A percentile compares a stretch with the other conserved stretches of the same genome.
Conservation (phyloP, 495 filamentous ascomycete genomes). For the Echria macrotheca region DNA sequence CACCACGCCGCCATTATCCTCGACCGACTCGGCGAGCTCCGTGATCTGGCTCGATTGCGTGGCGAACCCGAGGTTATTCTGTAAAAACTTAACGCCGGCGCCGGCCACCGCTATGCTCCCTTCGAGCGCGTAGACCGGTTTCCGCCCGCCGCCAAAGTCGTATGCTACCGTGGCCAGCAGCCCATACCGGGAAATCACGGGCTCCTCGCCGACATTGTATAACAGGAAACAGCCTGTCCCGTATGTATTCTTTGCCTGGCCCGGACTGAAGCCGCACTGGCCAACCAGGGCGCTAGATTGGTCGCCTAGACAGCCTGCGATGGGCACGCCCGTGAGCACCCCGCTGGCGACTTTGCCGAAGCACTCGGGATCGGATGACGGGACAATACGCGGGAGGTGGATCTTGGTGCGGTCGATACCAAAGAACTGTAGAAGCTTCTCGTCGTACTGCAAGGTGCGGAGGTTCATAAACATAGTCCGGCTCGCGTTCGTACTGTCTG, state of each 20-base stretch:
- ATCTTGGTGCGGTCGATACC: constrained; percentile 70
- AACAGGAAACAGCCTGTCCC: constrained; percentile 94
- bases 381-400: constrained; percentile 76
- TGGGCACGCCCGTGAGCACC: constrained; percentile 65
- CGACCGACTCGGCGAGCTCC: constrained; percentile 71
- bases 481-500: constrained; percentile 88
- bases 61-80: constrained; percentile 85
- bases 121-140: constrained; percentile 85
- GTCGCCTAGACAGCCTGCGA: constrained; percentile 85
- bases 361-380: constrained; percentile 70
- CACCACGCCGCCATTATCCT: constrained; percentile 86
- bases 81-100: constrained; percentile 82
- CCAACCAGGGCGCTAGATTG: constrained; percentile 91
- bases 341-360: constrained; percentile 68
- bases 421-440: constrained; percentile 77
- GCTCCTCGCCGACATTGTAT: constrained; percentile 87
- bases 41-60: constrained; percentile 72
- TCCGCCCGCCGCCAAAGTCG: constrained; percentile 67
- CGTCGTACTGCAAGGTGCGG: constrained; percentile 78
- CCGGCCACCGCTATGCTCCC: constrained; percentile 90
- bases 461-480: constrained; percentile 98
- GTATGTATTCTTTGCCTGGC: constrained; percentile 92
- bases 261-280: constrained; percentile 82
- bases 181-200: constrained; percentile 85
- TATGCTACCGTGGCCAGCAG: constrained; percentile 84